Base-by-base conservation (phyloP, 2,329 filamentous ascomycete genomes). In the Plenodomus lindquistii region DNA sequence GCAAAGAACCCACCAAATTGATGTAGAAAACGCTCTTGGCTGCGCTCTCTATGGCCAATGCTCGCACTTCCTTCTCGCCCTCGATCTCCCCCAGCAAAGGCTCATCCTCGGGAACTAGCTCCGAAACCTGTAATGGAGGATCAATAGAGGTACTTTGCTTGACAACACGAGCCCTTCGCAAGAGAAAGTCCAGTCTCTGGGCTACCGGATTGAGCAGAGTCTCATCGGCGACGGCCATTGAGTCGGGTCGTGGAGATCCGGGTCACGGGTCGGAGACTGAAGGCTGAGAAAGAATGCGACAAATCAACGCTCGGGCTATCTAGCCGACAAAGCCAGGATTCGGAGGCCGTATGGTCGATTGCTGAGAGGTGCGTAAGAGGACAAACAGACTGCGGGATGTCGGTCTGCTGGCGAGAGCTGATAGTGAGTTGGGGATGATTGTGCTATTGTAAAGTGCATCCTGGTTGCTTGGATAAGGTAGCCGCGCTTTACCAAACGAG, bases 11-110 rank as follows among this genome's bases (percentile, higher is more conserved):
- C 75, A 94, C 91, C 69, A 96, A 81, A 52, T 91, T 78, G 54
- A 82, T 79, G 72, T 90, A 90, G 73, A 97, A 95, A 40, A 88
- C 82, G 60, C 88, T 84, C 62, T 91, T 86, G 42, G 88, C 88
- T 10, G 91, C 91, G 16, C 88, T 91, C 72, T 97, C 94, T 39
- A 96, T 84, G 18, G 89, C 81, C 27, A 86, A 85, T 67, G 85
- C 85, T 29, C 75, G 74, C 20, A 72, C 68, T 57, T 86, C 84
- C 37, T 81, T 81, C 50, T 62, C 58, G 24, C 55, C 63, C 36
- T 57, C 52, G 40, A 58, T 46, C n/a, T 57, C 48, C 2, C 54
- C 55, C 31, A 71, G 52, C 15, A 73, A 57, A 37, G 60, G 46
- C 29, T 69, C 65, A 16, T 60, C 55, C 18, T 66, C 64, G 2